phyloP scores from a whole-genome alignment of 2,329 filamentous ascomycete species.

The Fusarium brevicatenulatum region DNA sequence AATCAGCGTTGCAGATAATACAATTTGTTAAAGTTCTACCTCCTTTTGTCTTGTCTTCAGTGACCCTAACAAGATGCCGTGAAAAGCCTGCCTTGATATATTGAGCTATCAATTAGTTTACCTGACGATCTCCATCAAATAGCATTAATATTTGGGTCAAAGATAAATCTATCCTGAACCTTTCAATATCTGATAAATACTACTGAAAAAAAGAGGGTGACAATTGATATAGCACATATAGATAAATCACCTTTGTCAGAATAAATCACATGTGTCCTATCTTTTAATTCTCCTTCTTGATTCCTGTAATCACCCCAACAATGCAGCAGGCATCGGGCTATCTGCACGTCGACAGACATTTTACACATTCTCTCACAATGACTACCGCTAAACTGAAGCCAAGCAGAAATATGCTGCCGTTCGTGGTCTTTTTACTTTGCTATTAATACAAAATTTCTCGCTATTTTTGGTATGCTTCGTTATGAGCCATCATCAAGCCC shows the following conservation, averaged over 20 bases:
- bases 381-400: neutral
- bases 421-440: constrained; percentile 16
- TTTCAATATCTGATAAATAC: neutral
- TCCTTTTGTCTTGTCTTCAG: neutral
- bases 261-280: neutral
- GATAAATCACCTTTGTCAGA: neutral
- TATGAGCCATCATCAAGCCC: constrained; percentile 12
- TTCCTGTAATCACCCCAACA: neutral
- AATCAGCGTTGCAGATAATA: constrained; percentile 40
- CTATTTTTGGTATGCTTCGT: constrained; percentile 20
- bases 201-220: neutral
- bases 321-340: neutral
- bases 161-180: no score
- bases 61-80: neutral
- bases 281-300: neutral
- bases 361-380: neutral
- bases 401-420: neutral
- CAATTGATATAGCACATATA: neutral
- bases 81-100: neutral
- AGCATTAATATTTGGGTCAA: neutral
- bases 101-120: neutral
- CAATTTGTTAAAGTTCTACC: constrained; percentile 34
- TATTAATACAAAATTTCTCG: constrained; percentile 15
- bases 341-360: neutral
- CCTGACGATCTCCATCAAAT: neutral